These are phyloP conservation scores for Auriscalpium orientale DNA, from an alignment of 768 basidiomycete species.

Conservation along the genomic window DNA sequence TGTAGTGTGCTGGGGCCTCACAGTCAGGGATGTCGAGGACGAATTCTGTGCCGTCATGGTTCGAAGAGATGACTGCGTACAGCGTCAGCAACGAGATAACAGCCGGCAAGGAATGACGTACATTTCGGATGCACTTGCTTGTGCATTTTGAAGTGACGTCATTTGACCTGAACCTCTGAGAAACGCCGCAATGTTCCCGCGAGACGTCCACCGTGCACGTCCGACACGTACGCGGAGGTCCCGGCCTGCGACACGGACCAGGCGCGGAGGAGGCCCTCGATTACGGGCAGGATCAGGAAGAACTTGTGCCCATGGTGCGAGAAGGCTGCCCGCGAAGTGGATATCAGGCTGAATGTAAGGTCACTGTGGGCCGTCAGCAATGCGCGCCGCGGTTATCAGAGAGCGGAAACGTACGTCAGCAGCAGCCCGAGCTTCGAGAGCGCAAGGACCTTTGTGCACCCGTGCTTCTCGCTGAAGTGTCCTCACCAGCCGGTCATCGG, in stretches of 20 bases:
- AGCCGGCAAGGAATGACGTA: too few species aligned
- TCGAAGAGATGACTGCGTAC: too few species aligned
- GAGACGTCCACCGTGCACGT: slow-evolving; percentile 81
- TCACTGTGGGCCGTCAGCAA: slow-evolving; percentile 50
- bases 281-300: slow-evolving; percentile 66
- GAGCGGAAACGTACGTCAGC: slow-evolving; percentile 51
- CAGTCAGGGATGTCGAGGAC: too few species aligned
- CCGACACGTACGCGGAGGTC: slow-evolving; percentile 62
- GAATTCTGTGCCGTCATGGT: too few species aligned
- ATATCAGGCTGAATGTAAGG: slow-evolving; percentile 70
- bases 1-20: too few species aligned
- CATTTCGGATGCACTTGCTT: too few species aligned
- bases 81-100: too few species aligned
- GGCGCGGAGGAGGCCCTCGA: slow-evolving; percentile 78
- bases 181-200: slow-evolving; percentile 57
- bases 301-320: slow-evolving; percentile 63
- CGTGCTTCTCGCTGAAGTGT: slow-evolving; percentile 64
- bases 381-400: slow-evolving; percentile 15
- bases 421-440: slow-evolving; percentile 62
- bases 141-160: too few species aligned
- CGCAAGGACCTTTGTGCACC: slow-evolving; percentile 68
- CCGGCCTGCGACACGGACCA: slow-evolving; percentile 61
- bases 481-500: slow-evolving; percentile 87
- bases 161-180: too few species aligned
- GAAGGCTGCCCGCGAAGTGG: slow-evolving; percentile 50